Evolutionary conservation across 345 rosid species (phyloP), one percentile per base, ranked within the genome.

Genomic region (Geranium brycei): DNA sequence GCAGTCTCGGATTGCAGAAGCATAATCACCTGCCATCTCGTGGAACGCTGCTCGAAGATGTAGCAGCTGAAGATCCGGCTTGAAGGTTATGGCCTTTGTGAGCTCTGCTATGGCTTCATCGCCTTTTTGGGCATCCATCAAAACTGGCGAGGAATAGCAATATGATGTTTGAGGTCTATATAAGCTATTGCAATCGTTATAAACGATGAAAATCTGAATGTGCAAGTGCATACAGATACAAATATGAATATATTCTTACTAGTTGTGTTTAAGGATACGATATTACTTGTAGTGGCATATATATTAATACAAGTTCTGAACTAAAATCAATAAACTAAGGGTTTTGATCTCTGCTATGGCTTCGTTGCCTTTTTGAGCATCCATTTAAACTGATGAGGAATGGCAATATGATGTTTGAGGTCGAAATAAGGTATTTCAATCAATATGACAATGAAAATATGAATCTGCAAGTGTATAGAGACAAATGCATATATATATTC

Each of bases 101-200:
- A 95, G 96, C 88, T 95, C 96, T 16, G 64, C 67, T 69, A 95
- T 81, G 40, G 99, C 99, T 73, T 91, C 95, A 3, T 59, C 85
- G 79, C 91, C 99, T 76, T 81, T 87, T 79, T 85, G 96, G 71
- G 88, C 93, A 63, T 95, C 99, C 99, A 95, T 95, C 57, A 91
- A 79, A 74, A 91, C 99, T 95, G 87, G 66, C 28, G n/a, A 58
- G 63, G 56, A 23, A 62, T 57, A 15, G 19, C 15, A 41, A 63
- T 35, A 23, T 23, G 28, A 23, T 56, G 55, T 74, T 59, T 57
- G 59, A 14, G 31, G 32, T 16, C 35, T 3, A 28, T 19, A 23
- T 58, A 38, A 38, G 6, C 47, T 38, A 17, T 17, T 5, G 10
- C 12, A 5, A 13, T 18, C n/a, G n/a, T 12, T 58, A 58, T 19